A percentile compares a stretch with the other conserved stretches of the same genome.
Conservation (phyloP, 2,329 filamentous ascomycete genomes). For the Hypoxylon sp. region DNA sequence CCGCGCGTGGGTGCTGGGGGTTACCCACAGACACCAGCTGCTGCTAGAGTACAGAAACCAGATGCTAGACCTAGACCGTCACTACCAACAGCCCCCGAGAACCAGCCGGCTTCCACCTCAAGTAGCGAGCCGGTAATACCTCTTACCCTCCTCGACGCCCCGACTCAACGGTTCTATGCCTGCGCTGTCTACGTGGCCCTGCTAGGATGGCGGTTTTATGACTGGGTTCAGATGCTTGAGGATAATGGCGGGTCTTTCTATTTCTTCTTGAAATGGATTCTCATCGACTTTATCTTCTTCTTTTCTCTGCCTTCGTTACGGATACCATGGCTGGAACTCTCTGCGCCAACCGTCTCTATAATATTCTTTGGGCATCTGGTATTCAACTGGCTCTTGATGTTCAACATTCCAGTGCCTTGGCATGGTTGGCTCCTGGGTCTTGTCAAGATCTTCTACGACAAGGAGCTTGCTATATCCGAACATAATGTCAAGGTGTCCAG, state of each 20-base stretch:
- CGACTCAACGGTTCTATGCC: conserved; percentile 90
- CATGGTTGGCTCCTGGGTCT: conserved; percentile 80
- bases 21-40: conserved; percentile 81
- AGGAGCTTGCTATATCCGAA: conserved; percentile 94
- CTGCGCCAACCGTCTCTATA: conserved; percentile 78
- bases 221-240: conserved; percentile 83
- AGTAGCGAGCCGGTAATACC: conserved; percentile 79
- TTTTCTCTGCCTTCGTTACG: conserved; percentile 88
- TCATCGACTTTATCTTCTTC: conserved; percentile 87
- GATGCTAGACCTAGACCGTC: conserved; percentile 27
- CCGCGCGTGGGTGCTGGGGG: conserved; percentile 85
- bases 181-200: conserved; percentile 83
- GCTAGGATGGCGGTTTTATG: conserved; percentile 87
- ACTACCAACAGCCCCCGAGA: conserved; percentile 66
- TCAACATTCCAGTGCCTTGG: conserved; percentile 86
- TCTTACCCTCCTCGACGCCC: conserved; percentile 85
- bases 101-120: conserved; percentile 49
- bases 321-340: conserved; percentile 97
- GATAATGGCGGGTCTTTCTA: conserved; percentile 90
- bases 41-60: conserved; percentile 57
- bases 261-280: conserved; percentile 94
- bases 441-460: conserved; percentile 88
- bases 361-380: conserved; percentile 80
- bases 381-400: conserved; percentile 91
- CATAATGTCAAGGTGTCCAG: conserved; percentile 88